phyloP scores from a whole-genome alignment of 805 yeast species.

The Schwanniomyces sp. region DNA sequence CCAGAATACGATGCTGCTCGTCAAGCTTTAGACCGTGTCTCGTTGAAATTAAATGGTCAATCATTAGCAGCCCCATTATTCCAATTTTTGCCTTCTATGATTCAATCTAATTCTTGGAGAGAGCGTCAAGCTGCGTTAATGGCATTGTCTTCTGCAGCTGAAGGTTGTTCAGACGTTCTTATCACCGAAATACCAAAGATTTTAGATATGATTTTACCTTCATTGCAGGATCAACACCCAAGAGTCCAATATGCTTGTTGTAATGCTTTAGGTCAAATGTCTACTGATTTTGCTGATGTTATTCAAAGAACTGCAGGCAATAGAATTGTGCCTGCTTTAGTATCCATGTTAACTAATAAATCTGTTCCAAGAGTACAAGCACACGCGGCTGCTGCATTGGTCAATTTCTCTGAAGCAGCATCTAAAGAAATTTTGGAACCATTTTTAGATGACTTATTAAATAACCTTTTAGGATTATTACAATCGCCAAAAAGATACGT shows the following conservation, averaged over 20 bases:
- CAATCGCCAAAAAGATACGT: slow-evolving; percentile 89
- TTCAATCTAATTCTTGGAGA: slow-evolving; percentile 78
- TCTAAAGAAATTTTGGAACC: slow-evolving; percentile 86
- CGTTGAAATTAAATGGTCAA: slow-evolving; percentile 81
- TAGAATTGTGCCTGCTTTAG: slow-evolving; percentile 82
- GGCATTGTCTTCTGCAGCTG: slow-evolving; percentile 97
- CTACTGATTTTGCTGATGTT: slow-evolving; percentile 90
- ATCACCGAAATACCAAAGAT: slow-evolving; percentile 78
- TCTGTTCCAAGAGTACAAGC: slow-evolving; percentile 93
- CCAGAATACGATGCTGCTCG: slow-evolving; percentile 88
- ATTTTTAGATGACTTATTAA: slow-evolving; percentile 78
- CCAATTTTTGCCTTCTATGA: slow-evolving; percentile 82
- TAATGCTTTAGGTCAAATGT: slow-evolving; percentile 94
- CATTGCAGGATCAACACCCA: slow-evolving; percentile 82
- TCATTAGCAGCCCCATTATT: slow-evolving; percentile 83
- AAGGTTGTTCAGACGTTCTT: slow-evolving; percentile 91
- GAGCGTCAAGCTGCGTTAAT: slow-evolving; percentile 95
- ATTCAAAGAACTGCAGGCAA: slow-evolving; percentile 82
- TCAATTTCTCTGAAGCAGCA: slow-evolving; percentile 92
- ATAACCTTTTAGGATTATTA: slow-evolving; percentile 70
- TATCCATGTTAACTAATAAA: slow-evolving; percentile 69
- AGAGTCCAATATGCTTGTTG: slow-evolving; percentile 97
- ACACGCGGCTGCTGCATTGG: slow-evolving; percentile 98
- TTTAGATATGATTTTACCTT: slow-evolving; percentile 80
- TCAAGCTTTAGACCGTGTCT: slow-evolving; percentile 89